Percentiles rank a stretch among this genome's conserved stretches.
Conservation (phyloP, 768 basidiomycete genomes). For the Collybiopsis luxurians region DNA sequence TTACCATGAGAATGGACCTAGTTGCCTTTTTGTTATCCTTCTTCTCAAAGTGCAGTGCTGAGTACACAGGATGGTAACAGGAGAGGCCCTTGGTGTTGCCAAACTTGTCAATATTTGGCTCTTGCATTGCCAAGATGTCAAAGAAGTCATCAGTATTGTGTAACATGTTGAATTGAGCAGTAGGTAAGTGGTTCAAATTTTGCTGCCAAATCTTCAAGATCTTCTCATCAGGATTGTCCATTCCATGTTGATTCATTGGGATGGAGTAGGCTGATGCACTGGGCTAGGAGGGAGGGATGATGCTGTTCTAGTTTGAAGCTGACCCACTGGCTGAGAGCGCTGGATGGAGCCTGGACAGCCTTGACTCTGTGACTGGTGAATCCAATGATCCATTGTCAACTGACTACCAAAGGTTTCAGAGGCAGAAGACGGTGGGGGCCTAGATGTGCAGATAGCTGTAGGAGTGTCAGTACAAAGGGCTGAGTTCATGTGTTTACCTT, state of each 20-base stretch:
- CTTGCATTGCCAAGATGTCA: constrained; percentile 27
- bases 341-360: no score
- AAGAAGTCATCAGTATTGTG: constrained; percentile 1
- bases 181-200: constrained; percentile 27
- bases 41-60: constrained; percentile 13
- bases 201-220: constrained; percentile 16
- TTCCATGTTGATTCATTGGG: neutral
- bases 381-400: no score
- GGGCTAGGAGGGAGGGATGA: neutral
- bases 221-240: neutral
- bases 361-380: no score
- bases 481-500: no score
- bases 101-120: constrained; percentile 24
- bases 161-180: constrained; percentile 9
- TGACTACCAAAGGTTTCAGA: no score
- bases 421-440: no score
- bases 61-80: constrained; percentile 22
- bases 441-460: no score
- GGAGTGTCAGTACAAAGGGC: no score
- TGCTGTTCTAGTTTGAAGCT: neutral
- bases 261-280: neutral
- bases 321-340: no score
- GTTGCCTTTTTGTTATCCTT: neutral
- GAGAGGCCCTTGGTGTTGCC: constrained; percentile 11
- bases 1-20: constrained; percentile 15